Base-by-base conservation (phyloP, 2,329 filamentous ascomycete genomes). In the Coniochaeta hoffmannii region DNA sequence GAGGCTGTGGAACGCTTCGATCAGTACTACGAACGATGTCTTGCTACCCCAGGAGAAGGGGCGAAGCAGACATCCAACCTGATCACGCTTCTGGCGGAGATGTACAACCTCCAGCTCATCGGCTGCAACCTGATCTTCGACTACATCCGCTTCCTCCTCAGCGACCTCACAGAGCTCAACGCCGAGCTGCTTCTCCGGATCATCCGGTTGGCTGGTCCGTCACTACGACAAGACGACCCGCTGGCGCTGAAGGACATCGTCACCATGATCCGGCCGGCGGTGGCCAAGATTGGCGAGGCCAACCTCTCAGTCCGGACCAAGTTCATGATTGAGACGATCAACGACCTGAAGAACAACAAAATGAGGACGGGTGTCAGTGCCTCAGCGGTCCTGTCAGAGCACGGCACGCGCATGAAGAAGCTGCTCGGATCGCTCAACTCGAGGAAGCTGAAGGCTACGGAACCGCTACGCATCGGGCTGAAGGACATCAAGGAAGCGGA, bases 321-420 rank as follows among this genome's bases (percentile, higher is more conserved):
- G 62, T 97, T 97, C 72, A 97, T 97, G 92, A 89, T 99, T 53
- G 93, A 97, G 65, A 94, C 88, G 1, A 96, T 99, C 69, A 90
- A 89, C 57, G 90, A 96, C 64, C 78, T 99, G 30, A 96, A 96
- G 69, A 96, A 96, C 75, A 97, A 94, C 71, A 90, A 90, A 57
- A 80, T 92, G 66, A 97, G 93, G 70, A 85, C 86, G 14, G 85
- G 84, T 15, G 81, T 81, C 4, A 80, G 81, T 46, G 88, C 88
- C 38, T 89, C 89, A 1, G 82, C 81, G 3, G 76, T 95, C 6
- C 82, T 86, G 0, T 86, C 86, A 1, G 91, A 97, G 64, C 90
- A 96, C 64, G 89, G 89, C 1, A 87, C 86, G 15, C 85, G 88
- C 50, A 96, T 97, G 85, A 90, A 90, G 71, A 97, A 96, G 69